Percentiles rank a stretch among this genome's conserved stretches.
These are phyloP conservation scores for Colletotrichum phormii DNA, from an alignment of 2,329 filamentous ascomycete genomes.

Conservation along the genomic window DNA sequence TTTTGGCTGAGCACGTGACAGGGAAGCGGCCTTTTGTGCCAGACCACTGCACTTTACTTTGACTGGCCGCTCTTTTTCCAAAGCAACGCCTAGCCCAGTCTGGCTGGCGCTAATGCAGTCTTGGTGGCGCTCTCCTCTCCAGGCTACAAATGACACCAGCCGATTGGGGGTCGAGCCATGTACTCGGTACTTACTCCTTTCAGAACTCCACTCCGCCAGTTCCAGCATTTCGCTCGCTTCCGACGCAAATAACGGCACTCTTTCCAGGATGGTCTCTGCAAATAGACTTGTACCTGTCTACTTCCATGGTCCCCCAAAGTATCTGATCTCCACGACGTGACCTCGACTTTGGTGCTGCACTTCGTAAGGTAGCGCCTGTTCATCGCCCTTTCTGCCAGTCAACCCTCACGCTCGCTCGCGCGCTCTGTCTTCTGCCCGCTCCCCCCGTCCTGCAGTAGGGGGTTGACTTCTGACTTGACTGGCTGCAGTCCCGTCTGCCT, in stretches of 20 bases:
- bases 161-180: neutral
- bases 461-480: conserved; percentile 9
- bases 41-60: conserved; percentile 5
- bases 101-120: conserved; percentile 36
- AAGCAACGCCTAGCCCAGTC: conserved; percentile 28
- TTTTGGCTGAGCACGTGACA: conserved; percentile 24
- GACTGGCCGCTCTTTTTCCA: conserved; percentile 26
- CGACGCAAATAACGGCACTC: neutral
- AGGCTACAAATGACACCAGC: neutral
- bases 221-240: conserved; percentile 11
- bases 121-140: conserved; percentile 18
- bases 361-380: conserved; percentile 22
- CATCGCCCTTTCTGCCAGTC: conserved; percentile 11
- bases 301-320: conserved; percentile 4
- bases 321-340: conserved; percentile 33
- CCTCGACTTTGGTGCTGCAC: conserved; percentile 13
- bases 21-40: conserved; percentile 7
- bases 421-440: conserved; percentile 25
- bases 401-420: conserved; percentile 14
- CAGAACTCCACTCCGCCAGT: conserved; percentile 10
- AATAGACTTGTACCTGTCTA: conserved; percentile 19
- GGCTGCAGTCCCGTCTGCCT: neutral
- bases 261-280: conserved; percentile 16
- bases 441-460: conserved; percentile 27
- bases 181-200: conserved; percentile 19